Base-by-base conservation (phyloP, 2,329 filamentous ascomycete genomes). In the Pestalotiopsis sp. region DNA sequence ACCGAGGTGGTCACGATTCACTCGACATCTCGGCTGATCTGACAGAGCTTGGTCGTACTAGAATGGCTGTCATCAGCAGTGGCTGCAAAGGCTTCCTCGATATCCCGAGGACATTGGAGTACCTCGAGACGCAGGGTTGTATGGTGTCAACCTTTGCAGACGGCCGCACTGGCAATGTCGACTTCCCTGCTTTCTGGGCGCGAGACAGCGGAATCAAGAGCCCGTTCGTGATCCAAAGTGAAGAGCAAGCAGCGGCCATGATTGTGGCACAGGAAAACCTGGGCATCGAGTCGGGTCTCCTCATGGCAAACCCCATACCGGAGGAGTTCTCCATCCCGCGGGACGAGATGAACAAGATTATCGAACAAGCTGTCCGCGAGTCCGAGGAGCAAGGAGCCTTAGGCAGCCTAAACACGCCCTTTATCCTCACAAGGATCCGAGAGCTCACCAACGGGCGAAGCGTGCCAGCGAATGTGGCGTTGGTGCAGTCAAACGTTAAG, bases 31-130 rank as follows among this genome's bases (percentile, higher is more conserved):
- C 95, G 70, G 95, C 96, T 56, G 96, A 99, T 81, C 86, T 99
- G 70, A 98, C 93, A 4, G 96, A 98, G 84, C 88, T 99, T 65
- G 95, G 96, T 17, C 88, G 94, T 69, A 98, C 95, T 7, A 90
- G 93, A 12, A 91, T 99, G 66, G 92, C 95, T 31, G 95, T 99
- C 2, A 85, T 99, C 66, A 93, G 92, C 79, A 94, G 93, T 72
- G 96, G 96, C 14, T 97, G 94, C 83, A 99, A 99, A 83, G 96
- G 95, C 71, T 98, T 99, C 80, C 85, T 99, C 49, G 96, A 99
- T 77, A 94, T 98, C 69, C 90, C 92, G 2, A 87, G 93, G 66
- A 99, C 96, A 0, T 85, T 99, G 4, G 96, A 99, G 82, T 86
- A 86, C 73, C 83, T 91, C 23, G 90, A 91, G 79, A 91, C 89